Conservation (phyloP, 2,329 filamentous ascomycete species). For the Helotiales sp. region DNA sequence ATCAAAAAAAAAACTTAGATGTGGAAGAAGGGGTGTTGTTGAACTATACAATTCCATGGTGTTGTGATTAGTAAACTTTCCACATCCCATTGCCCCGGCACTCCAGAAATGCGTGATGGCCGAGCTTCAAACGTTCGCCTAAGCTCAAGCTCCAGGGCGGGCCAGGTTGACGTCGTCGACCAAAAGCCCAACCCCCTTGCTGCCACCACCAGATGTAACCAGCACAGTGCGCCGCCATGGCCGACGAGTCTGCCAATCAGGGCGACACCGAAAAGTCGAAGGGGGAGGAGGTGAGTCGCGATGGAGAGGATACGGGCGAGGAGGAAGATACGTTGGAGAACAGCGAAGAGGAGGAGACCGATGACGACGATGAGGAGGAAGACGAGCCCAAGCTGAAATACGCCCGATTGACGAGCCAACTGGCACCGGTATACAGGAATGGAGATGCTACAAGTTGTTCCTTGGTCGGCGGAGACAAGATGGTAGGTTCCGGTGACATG, state of each 20-base stretch:
- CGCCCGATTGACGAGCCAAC: slow-evolving; percentile 78
- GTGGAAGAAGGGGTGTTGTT: slow-evolving; percentile 16
- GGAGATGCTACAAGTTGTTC: slow-evolving; percentile 94
- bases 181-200: slow-evolving; percentile 23
- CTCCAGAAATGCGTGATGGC: slow-evolving; percentile 3
- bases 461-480: slow-evolving; percentile 91
- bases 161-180: slow-evolving; percentile 36
- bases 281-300: slow-evolving; percentile 31
- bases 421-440: slow-evolving; percentile 86
- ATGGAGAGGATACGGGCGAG: slow-evolving; percentile 31
- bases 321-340: slow-evolving; percentile 33
- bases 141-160: slow-evolving; percentile 30
- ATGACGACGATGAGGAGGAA: slow-evolving; percentile 72
- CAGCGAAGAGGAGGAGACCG: slow-evolving; percentile 50
- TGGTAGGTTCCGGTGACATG: slow-evolving; percentile 63
- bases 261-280: slow-evolving; percentile 36
- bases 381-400: slow-evolving; percentile 97
- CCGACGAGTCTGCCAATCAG: slow-evolving; percentile 39
- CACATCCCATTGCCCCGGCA: neutral
- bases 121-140: slow-evolving; percentile 13
- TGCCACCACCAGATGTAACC: slow-evolving; percentile 41
- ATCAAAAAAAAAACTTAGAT: neutral
- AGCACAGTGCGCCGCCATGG: slow-evolving; percentile 41
- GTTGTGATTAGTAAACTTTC: slow-evolving; percentile 17
- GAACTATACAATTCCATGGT: slow-evolving; percentile 12